phyloP scores from a whole-genome alignment of 2,329 filamentous ascomycete species.

The Fusarium sambucinum region DNA sequence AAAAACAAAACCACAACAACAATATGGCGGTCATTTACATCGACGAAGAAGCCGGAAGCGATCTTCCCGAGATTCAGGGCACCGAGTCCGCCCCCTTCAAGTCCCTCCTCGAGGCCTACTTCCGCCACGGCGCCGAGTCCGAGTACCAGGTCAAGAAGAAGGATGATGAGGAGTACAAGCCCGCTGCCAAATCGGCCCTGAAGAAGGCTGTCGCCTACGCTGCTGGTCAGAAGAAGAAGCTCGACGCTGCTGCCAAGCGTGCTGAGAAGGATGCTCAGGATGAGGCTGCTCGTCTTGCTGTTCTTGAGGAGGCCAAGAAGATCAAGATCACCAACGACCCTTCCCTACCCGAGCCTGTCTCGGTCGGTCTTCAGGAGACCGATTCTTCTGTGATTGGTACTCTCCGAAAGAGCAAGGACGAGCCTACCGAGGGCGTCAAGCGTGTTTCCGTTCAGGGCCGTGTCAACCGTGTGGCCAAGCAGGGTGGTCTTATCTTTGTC shows the following conservation, averaged over 20 bases:
- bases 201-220: slow-evolving; percentile 47
- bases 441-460: slow-evolving; percentile 83
- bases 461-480: slow-evolving; percentile 82
- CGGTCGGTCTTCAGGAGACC: slow-evolving; percentile 75
- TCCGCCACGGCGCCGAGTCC: slow-evolving; percentile 55
- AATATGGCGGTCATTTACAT: slow-evolving; percentile 60
- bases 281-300: slow-evolving; percentile 40
- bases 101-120: slow-evolving; percentile 80
- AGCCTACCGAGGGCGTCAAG: slow-evolving; percentile 42
- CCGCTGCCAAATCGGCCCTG: slow-evolving; percentile 47
- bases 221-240: slow-evolving; percentile 47
- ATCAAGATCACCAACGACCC: slow-evolving; percentile 67
- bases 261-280: slow-evolving; percentile 46
- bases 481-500: slow-evolving; percentile 88
- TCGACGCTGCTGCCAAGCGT: slow-evolving; percentile 43
- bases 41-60: slow-evolving; percentile 81
- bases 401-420: slow-evolving; percentile 52
- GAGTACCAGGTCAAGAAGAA: slow-evolving; percentile 61
- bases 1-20: slow-evolving; percentile 12
- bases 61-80: slow-evolving; percentile 75
- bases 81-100: slow-evolving; percentile 83
- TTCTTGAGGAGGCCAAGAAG: slow-evolving; percentile 48
- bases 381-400: slow-evolving; percentile 49
- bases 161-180: slow-evolving; percentile 47
- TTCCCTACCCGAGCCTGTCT: slow-evolving; percentile 78